phyloP scores from a whole-genome alignment of 2,329 filamentous ascomycete species.

The Hawksworthiomyces lignivorus region DNA sequence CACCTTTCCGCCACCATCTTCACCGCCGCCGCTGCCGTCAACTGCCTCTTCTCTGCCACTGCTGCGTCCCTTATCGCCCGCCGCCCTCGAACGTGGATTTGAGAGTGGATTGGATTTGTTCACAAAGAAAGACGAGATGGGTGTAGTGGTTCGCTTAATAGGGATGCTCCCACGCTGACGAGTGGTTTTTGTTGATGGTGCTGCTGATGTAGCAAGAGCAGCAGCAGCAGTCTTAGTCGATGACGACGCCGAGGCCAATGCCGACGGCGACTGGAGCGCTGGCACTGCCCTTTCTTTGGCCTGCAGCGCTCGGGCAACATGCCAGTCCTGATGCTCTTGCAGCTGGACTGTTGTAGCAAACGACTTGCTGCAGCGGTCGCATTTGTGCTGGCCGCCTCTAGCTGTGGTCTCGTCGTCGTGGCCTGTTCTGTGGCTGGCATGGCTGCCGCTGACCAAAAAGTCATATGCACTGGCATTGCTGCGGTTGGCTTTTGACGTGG shows the following conservation, averaged over 20 bases:
- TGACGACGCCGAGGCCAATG: not conserved
- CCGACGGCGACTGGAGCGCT: not conserved
- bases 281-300: slow-evolving; percentile 35
- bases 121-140: slow-evolving; percentile 14
- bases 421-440: not conserved
- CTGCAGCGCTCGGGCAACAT: slow-evolving; percentile 82
- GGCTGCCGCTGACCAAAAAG: not conserved
- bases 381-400: slow-evolving; percentile 26
- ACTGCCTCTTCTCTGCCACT: not conserved
- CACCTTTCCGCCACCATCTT: not conserved
- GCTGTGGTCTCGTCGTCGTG: not conserved
- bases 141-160: not conserved
- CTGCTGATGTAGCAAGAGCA: not conserved
- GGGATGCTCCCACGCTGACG: not conserved
- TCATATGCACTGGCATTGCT: too few relatives aligned
- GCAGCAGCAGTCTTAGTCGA: not conserved
- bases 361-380: slow-evolving; percentile 55
- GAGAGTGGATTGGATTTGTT: not conserved
- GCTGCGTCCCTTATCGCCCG: not conserved
- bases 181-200: not conserved
- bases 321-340: slow-evolving; percentile 85
- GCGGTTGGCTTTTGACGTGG: slow-evolving; percentile 8
- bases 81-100: not conserved
- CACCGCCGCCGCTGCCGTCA: not conserved
- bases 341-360: slow-evolving; percentile 50